A percentile compares a stretch with the other conserved stretches of the same genome.
Conservation (phyloP, 495 filamentous ascomycete genomes). For the Penicillium arizonense region DNA sequence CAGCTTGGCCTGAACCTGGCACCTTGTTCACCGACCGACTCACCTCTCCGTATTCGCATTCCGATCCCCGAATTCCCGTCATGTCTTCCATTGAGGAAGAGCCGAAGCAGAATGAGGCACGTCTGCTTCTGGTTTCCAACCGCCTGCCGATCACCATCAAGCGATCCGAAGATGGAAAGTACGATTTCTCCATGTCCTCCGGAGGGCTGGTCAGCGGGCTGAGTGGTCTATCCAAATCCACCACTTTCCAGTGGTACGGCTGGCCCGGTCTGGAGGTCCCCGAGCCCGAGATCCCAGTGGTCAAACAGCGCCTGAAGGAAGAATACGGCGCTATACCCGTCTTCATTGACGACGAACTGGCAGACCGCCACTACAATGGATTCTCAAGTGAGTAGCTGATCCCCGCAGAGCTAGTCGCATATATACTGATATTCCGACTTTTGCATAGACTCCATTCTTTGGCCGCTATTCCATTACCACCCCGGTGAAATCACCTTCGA, state of each 20-base stretch:
- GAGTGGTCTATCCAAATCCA: conserved; percentile 84
- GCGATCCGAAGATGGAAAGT: conserved; percentile 76
- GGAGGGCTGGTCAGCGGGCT: conserved; percentile 90
- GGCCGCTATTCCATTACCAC: conserved; percentile 98
- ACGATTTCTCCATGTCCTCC: conserved; percentile 91
- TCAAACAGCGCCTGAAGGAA: conserved; percentile 66
- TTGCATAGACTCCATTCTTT: conserved; percentile 82
- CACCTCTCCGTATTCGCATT: background rate
- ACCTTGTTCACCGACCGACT: background rate
- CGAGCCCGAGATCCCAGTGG: conserved; percentile 60
- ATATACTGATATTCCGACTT: background rate
- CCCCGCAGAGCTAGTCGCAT: background rate
- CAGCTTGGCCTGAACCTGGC: background rate
- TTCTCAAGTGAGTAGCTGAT: conserved; percentile 67
- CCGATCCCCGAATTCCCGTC: conserved; percentile 1
- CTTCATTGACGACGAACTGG: conserved; percentile 75
- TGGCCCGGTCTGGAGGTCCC: conserved; percentile 91
- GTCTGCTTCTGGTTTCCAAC: conserved; percentile 85
- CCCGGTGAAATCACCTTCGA: conserved; percentile 97
- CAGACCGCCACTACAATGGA: conserved; percentile 81
- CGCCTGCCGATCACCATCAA: conserved; percentile 95
- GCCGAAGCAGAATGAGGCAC: conserved; percentile 32
- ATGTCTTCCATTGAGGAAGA: conserved; percentile 37
- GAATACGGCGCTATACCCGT: conserved; percentile 74
- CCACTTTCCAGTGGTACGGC: conserved; percentile 95